Evolutionary conservation across 2,329 filamentous ascomycete species (phyloP).

Genomic region (Neofusicoccum ribis): DNA sequence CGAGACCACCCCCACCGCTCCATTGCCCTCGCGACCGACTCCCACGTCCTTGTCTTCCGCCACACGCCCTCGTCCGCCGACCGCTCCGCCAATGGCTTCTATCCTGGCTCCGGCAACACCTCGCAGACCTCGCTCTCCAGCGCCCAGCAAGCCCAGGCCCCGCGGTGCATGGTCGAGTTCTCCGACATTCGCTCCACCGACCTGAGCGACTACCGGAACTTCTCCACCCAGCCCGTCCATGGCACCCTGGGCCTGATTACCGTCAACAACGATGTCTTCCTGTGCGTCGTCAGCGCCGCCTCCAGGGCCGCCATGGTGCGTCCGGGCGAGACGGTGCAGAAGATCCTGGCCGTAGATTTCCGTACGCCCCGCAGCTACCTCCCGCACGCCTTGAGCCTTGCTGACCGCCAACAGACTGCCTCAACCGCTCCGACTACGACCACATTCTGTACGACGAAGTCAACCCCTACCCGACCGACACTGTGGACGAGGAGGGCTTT

Average conservation of each 20-base stretch:
- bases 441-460: slow-evolving; percentile 63
- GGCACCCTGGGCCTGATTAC: slow-evolving; percentile 89
- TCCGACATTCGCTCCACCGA: slow-evolving; percentile 63
- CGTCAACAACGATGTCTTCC: slow-evolving; percentile 79
- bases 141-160: slow-evolving; percentile 44
- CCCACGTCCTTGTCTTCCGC: slow-evolving; percentile 81
- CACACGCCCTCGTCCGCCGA: slow-evolving; percentile 69
- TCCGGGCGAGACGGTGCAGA: slow-evolving; percentile 85
- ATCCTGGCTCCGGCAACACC: slow-evolving; percentile 53
- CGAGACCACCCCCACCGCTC: slow-evolving; percentile 79
- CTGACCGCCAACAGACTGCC: slow-evolving; percentile 61
- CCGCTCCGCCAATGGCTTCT: slow-evolving; percentile 25
- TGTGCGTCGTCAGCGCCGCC: slow-evolving; percentile 83
- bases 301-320: slow-evolving; percentile 77
- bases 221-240: slow-evolving; percentile 73
- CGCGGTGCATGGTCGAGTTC: slow-evolving; percentile 87
- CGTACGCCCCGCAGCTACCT: slow-evolving; percentile 42
- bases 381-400: not conserved
- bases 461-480: slow-evolving; percentile 56
- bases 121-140: slow-evolving; percentile 54
- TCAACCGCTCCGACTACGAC: slow-evolving; percentile 86
- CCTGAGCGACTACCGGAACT: slow-evolving; percentile 69
- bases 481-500: slow-evolving; percentile 55
- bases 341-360: slow-evolving; percentile 85
- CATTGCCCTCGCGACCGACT: slow-evolving; percentile 78